Evolutionary conservation across 139 green algal species (phyloP), one percentile per base, ranked within the genome.

Genomic region (Raphidocelis subcapitata): DNA sequence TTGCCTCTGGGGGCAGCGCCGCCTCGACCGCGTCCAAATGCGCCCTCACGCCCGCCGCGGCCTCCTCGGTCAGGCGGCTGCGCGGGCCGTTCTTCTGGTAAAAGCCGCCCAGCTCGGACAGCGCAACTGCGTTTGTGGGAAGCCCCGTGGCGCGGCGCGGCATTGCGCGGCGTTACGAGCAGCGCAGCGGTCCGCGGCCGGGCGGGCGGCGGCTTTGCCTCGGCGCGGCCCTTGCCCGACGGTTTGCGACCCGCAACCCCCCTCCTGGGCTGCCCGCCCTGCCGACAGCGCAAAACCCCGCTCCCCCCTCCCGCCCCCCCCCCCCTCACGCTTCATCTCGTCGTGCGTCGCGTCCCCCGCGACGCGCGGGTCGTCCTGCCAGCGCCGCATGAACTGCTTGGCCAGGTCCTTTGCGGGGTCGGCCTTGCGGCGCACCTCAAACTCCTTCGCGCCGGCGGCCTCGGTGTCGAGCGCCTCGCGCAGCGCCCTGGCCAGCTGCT

Each of bases 331-430:
- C 35, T 65, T 73, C 52, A 88, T 68, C 33, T 86, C 72, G 4
- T 63, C 59, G 52, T 88, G 83, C 20, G 74, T 81, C 32, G 56
- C 28, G 52, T 81, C 69, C 12, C 36, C 16, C 14, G 23, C 41
- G 23, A 88, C 77, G 12, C 37, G 35, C 0, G 63, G 57, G 52
- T 81, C 75, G 72, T 86, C 80, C 23, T 74, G 71, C 83, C 83
- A 88, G 62, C 75, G 80, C 35, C 44, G 36, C 49, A 88, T 71
- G 55, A 86, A 88, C 56, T 84, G 74, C 15, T 67, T 76, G 46
- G 86, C 79, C 1, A 70, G 57, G 16, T 84, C 80, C 74, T 88
- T 88, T n/a, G 80, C 83, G 3, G 72, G 70, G 59, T 88, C 83
- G 14, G 83, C 83, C 63, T 81, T 79, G 12, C 83, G 80, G 5